phyloP scores from a whole-genome alignment of 2,329 filamentous ascomycete genomes.

The Aspergillus hiratsukae region DNA sequence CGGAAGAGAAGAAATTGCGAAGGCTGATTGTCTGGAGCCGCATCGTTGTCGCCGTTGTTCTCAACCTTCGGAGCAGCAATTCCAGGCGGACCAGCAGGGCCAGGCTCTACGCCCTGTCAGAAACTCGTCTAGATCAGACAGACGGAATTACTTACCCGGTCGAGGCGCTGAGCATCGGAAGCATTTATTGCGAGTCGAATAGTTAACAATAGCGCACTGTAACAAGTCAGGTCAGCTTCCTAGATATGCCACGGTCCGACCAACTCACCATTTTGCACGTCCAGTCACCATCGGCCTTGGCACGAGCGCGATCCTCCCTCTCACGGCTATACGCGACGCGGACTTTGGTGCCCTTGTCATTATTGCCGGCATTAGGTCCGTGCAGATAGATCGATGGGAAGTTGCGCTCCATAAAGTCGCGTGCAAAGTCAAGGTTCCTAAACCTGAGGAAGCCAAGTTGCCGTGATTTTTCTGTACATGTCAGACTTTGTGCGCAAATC shows the following conservation, averaged over 20 bases:
- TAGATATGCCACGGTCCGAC: background rate
- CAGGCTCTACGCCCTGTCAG: constrained; percentile 20
- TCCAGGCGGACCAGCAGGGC: constrained; percentile 30
- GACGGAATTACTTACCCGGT: constrained; percentile 43
- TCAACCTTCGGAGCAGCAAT: constrained; percentile 41
- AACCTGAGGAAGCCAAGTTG: constrained; percentile 56
- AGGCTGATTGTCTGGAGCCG: constrained; percentile 52
- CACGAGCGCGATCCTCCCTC: constrained; percentile 46
- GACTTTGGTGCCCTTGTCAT: constrained; percentile 41
- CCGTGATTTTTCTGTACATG: constrained; percentile 47
- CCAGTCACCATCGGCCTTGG: constrained; percentile 53
- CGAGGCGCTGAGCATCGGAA: constrained; percentile 55
- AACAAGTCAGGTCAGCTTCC: constrained; percentile 1
- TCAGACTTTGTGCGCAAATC: constrained; percentile 3
- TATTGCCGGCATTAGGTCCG: constrained; percentile 37
- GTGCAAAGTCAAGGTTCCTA: constrained; percentile 45
- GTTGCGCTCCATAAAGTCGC: constrained; percentile 50
- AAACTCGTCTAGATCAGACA: background rate
- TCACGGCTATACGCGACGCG: constrained; percentile 53
- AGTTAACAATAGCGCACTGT: constrained; percentile 56
- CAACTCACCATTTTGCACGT: constrained; percentile 48
- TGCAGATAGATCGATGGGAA: constrained; percentile 49
- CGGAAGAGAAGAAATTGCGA: constrained; percentile 75
- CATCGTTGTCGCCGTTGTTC: constrained; percentile 54
- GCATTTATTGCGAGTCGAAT: constrained; percentile 52